These are phyloP conservation scores for Hypoxylon rubiginosum DNA, from an alignment of 2,329 filamentous ascomycete genomes.

Conservation along the genomic window DNA sequence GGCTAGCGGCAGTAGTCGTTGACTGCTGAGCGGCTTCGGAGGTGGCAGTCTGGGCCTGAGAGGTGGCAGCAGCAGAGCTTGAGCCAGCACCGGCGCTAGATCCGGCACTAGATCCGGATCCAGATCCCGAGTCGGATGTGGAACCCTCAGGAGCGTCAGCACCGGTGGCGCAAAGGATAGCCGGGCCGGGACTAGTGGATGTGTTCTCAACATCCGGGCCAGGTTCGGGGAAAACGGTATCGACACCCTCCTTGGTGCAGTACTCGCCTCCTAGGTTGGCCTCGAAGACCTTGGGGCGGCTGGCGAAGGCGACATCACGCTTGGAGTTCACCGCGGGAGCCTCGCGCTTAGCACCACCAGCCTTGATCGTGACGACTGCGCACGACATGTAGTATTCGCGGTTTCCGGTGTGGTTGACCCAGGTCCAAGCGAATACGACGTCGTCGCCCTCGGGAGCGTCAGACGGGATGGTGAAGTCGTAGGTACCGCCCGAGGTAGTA, in stretches of 20 bases:
- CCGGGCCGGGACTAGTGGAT: slow-evolving; percentile 54
- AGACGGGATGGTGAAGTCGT: slow-evolving; percentile 75
- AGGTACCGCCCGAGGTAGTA: slow-evolving; percentile 61
- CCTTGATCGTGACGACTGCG: slow-evolving; percentile 74
- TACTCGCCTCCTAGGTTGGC: slow-evolving; percentile 73
- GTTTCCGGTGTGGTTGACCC: slow-evolving; percentile 83
- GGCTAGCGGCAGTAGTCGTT: slow-evolving; percentile 30
- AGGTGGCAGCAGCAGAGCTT: slow-evolving; percentile 41
- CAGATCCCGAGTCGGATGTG: slow-evolving; percentile 47
- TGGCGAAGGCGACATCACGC: slow-evolving; percentile 61
- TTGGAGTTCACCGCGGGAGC: slow-evolving; percentile 43
- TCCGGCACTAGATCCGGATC: slow-evolving; percentile 45
- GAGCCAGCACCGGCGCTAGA: slow-evolving; percentile 48
- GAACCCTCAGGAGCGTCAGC: slow-evolving; percentile 40
- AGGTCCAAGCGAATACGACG: slow-evolving; percentile 80
- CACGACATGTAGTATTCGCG: slow-evolving; percentile 93
- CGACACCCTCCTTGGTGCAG: slow-evolving; percentile 71
- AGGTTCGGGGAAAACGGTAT: slow-evolving; percentile 75
- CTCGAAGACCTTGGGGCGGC: slow-evolving; percentile 76
- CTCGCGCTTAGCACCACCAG: slow-evolving; percentile 51
- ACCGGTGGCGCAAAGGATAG: slow-evolving; percentile 50
- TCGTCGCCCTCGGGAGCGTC: slow-evolving; percentile 69
- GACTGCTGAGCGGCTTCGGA: slow-evolving; percentile 43
- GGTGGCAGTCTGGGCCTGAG: slow-evolving; percentile 23
- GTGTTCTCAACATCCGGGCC: slow-evolving; percentile 66